These are phyloP conservation scores for Neurospora tetrasperma DNA, from an alignment of 495 filamentous ascomycete genomes.

Conservation along the genomic window DNA sequence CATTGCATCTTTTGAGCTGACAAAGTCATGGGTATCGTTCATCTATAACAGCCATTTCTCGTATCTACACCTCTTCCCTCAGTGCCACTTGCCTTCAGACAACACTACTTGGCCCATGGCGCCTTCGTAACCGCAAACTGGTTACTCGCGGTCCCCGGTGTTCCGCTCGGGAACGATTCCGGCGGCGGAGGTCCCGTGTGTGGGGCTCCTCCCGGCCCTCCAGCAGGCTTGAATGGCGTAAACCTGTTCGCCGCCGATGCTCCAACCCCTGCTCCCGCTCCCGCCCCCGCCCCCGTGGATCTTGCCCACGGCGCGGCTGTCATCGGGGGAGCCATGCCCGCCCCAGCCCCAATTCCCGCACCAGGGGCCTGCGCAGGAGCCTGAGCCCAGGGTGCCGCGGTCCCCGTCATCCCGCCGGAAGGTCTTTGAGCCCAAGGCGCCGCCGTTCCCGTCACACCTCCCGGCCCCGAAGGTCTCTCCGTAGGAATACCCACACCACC, in stretches of 20 bases:
- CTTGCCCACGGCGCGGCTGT: conserved; percentile 19
- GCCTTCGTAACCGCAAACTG: conserved; percentile 27
- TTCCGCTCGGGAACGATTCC: conserved; percentile 14
- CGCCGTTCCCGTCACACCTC: conserved; percentile 18
- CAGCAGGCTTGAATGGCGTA: conserved; percentile 8
- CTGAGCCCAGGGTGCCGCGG: conserved; percentile 32
- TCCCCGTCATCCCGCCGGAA: conserved; percentile 12
- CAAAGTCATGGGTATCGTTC: neutral
- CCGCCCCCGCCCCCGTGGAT: neutral
- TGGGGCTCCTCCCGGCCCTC: conserved; percentile 11
- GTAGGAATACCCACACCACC: neutral
- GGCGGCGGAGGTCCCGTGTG: conserved; percentile 15
- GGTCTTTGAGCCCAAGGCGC: conserved; percentile 29
- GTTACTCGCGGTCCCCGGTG: conserved; percentile 18
- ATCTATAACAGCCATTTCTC: neutral
- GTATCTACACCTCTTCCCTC: neutral
- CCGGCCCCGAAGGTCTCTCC: neutral
- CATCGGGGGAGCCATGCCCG: conserved; percentile 5
- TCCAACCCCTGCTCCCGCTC: conserved; percentile 1
- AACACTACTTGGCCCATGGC: conserved; percentile 16
- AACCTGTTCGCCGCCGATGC: neutral
- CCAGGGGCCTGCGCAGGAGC: conserved; percentile 18
- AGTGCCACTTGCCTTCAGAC: neutral
- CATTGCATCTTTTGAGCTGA: neutral
- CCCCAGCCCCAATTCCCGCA: no score